These are phyloP conservation scores for Trifolium fragiferum DNA, from an alignment of 306 rosid genomes.

Conservation along the genomic window DNA sequence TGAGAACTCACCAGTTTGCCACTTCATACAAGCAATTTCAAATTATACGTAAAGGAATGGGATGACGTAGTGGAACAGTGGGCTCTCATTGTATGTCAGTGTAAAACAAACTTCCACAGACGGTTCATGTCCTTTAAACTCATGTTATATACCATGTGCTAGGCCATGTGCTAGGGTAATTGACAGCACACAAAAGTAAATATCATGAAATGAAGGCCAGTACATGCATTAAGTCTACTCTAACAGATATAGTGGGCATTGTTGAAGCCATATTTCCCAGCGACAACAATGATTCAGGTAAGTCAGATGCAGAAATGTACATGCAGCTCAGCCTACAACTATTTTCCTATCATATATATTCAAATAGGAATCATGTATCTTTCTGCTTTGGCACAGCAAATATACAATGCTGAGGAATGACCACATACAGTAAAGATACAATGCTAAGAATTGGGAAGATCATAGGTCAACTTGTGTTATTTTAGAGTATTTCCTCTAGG, in stretches of 20 bases:
- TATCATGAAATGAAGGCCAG: not conserved
- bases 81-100: too few species aligned
- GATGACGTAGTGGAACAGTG: too few species aligned
- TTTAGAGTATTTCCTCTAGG: slow-evolving; percentile 7
- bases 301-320: slow-evolving; percentile 1
- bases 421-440: not conserved
- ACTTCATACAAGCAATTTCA: too few species aligned
- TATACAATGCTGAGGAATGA: not conserved
- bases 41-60: too few species aligned
- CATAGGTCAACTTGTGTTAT: slow-evolving; percentile 18
- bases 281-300: slow-evolving; percentile 1
- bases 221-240: not conserved
- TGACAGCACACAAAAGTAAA: slow-evolving; percentile 3
- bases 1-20: too few species aligned
- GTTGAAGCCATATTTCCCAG: slow-evolving; percentile 21
- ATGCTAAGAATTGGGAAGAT: slow-evolving; percentile 4
- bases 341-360: slow-evolving; percentile 11
- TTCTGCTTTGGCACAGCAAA: slow-evolving; percentile 4
- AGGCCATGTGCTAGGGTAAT: too few species aligned
- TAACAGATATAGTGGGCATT: slow-evolving; percentile 13
- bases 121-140: too few species aligned
- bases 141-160: not conserved
- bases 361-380: slow-evolving; percentile 7
- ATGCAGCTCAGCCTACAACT: not conserved
- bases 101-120: too few species aligned